Percentiles rank a stretch among this genome's conserved stretches.
Conservation (phyloP, 305 asterid genomes). For the Fraxinus sp. region DNA sequence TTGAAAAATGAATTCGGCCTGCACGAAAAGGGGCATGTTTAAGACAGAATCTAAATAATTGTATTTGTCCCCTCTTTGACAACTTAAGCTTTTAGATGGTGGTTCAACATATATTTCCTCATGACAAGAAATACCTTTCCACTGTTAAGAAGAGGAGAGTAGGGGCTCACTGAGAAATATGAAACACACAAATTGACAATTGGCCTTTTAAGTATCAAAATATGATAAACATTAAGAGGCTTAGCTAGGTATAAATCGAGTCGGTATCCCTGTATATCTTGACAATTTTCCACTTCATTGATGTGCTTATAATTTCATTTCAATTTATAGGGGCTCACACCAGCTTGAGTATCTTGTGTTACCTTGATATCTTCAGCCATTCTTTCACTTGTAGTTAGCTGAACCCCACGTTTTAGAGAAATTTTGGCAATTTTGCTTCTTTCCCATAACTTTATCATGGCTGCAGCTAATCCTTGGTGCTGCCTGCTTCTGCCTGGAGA, state of each 20-base stretch:
- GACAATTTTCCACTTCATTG: background rate
- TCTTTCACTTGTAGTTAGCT: constrained; percentile 94
- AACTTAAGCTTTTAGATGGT: background rate
- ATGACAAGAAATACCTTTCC: background rate
- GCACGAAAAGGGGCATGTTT: background rate
- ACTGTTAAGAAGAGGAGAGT: background rate
- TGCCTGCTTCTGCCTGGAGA: constrained; percentile 94
- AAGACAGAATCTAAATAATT: background rate
- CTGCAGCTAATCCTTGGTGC: constrained; percentile 93
- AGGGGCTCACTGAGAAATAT: background rate
- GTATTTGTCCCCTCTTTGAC: background rate
- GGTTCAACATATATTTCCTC: background rate
- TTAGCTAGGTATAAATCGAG: background rate
- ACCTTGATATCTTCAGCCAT: constrained; percentile 99
- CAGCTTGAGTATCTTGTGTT: constrained; percentile 21
- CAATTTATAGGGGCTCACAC: background rate
- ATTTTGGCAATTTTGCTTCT: constrained; percentile 82
- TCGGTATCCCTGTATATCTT: background rate
- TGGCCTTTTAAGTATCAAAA: background rate
- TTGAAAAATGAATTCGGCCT: background rate
- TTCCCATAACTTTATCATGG: constrained; percentile 92
- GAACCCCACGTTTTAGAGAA: constrained; percentile 93
- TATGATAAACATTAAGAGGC: background rate
- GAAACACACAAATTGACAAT: background rate
- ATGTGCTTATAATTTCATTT: background rate